Evolutionary conservation across 1,284 basidiomycete species (phyloP).

Genomic region (Cutaneotrichosporon cutaneum): DNA sequence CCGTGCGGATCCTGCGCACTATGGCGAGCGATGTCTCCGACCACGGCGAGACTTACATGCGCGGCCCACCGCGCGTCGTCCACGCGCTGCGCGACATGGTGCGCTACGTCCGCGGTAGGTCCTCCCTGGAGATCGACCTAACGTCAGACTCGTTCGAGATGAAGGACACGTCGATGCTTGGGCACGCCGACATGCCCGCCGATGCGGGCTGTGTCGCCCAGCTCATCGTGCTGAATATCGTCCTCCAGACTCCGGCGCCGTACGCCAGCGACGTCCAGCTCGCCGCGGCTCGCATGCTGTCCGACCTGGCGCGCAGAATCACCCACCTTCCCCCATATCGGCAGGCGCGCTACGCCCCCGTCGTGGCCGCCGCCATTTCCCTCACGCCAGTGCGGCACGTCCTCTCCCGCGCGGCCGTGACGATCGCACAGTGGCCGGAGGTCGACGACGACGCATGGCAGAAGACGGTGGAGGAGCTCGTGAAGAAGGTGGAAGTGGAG

Average conservation of each 20-base stretch:
- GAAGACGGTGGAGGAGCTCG: slow-evolving; percentile 12
- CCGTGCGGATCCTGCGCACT: slow-evolving; percentile 22
- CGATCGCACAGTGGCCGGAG: slow-evolving; percentile 18
- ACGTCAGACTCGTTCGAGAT: slow-evolving; percentile 15
- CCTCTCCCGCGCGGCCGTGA: slow-evolving; percentile 22
- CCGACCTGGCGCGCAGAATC: slow-evolving; percentile 13
- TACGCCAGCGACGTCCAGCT: slow-evolving; percentile 19
- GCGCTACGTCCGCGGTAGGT: slow-evolving; percentile 35
- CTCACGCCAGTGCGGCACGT: slow-evolving; percentile 10
- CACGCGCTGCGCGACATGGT: slow-evolving; percentile 28
- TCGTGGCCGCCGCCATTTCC: slow-evolving; percentile 13
- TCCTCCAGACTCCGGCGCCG: slow-evolving; percentile 18
- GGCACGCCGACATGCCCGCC: slow-evolving; percentile 22
- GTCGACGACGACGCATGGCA: slow-evolving; percentile 15
- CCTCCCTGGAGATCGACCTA: not conserved
- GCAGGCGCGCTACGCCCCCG: slow-evolving; percentile 20
- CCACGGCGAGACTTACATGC: slow-evolving; percentile 27
- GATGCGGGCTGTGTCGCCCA: slow-evolving; percentile 8
- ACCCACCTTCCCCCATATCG: not conserved
- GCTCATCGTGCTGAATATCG: slow-evolving; percentile 25
- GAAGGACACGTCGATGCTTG: slow-evolving; percentile 18
- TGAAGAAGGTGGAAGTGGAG: slow-evolving; percentile 10
- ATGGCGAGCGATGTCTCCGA: slow-evolving; percentile 29
- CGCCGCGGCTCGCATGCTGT: slow-evolving; percentile 21
- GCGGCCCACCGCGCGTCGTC: slow-evolving; percentile 26